Evolutionary conservation across 169 alveolate genomes (phyloP).

Genomic region (Plasmodium malariae): DNA sequence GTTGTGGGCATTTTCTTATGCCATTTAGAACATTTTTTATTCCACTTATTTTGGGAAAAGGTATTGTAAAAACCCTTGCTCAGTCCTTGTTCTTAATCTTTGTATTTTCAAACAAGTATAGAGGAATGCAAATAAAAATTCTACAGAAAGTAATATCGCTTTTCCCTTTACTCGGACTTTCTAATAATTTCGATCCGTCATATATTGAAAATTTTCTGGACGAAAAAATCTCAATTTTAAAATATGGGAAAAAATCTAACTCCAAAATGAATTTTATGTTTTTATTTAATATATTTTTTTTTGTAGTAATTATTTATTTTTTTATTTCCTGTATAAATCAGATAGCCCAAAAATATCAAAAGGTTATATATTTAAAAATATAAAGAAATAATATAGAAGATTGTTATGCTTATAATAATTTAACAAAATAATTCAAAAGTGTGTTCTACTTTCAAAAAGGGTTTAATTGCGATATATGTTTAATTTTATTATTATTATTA

Average conservation of each 20-base stretch:
- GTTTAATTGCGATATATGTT: too few species aligned
- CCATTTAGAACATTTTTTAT: slow-evolving; percentile 92
- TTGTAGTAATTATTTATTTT: slow-evolving; percentile 61
- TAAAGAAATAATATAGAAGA: too few species aligned
- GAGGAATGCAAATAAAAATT: slow-evolving; percentile 41
- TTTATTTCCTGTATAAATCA: slow-evolving; percentile 74
- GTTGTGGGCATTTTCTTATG: slow-evolving; percentile 95
- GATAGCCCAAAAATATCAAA: slow-evolving; percentile 74
- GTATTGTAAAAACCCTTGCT: slow-evolving; percentile 89
- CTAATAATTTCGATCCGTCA: slow-evolving; percentile 30
- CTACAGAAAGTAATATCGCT: slow-evolving; percentile 18
- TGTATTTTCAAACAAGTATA: slow-evolving; percentile 82
- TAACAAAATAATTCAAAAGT: too few species aligned
- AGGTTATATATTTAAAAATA: slow-evolving; percentile 21
- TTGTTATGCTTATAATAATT: too few species aligned
- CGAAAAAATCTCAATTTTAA: slow-evolving; percentile 56
- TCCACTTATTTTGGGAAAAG: slow-evolving; percentile 94
- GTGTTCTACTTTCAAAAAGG: too few species aligned
- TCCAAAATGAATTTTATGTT: slow-evolving; percentile 67
- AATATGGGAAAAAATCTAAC: slow-evolving; percentile 47
- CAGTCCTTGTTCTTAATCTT: slow-evolving; percentile 88
- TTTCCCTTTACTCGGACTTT: slow-evolving; percentile 46
- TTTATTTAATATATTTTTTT: slow-evolving; percentile 75
- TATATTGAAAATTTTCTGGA: slow-evolving; percentile 41
- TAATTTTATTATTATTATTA: too few species aligned